phyloP scores from a whole-genome alignment of 805 yeast species.

The Sporopachydermia lactativora region DNA sequence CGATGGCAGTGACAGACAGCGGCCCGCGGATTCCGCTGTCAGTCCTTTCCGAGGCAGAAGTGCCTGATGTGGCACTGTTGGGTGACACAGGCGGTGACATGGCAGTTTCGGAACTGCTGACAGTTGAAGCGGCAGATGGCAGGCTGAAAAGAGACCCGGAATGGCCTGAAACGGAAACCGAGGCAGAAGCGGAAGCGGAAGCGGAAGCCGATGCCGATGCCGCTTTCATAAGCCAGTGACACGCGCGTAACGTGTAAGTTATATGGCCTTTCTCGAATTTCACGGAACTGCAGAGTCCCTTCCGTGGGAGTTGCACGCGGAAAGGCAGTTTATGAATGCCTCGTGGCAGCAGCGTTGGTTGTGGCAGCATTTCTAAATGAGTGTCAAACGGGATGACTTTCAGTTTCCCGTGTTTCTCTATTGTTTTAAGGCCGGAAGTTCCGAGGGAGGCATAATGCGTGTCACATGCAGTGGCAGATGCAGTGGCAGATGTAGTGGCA shows the following conservation, averaged over 20 bases:
- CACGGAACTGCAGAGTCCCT: constrained; percentile 48
- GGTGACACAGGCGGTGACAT: neutral
- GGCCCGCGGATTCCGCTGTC: no score
- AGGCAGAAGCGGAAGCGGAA: neutral
- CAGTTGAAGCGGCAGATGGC: neutral
- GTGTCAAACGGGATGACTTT: neutral
- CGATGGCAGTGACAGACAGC: constrained; percentile 1
- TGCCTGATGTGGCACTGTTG: neutral
- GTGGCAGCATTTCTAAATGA: neutral
- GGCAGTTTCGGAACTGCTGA: neutral
- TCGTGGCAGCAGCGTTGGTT: constrained; percentile 4
- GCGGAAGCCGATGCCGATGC: neutral
- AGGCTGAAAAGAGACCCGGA: neutral
- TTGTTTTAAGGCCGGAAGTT: neutral
- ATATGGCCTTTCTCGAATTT: constrained; percentile 65
- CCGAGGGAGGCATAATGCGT: neutral
- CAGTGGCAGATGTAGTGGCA: neutral
- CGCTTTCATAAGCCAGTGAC: neutral
- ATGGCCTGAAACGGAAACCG: neutral
- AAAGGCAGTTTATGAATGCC: constrained; percentile 76
- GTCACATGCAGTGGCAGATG: neutral
- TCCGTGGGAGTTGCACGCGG: constrained; percentile 52
- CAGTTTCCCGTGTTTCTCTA: neutral
- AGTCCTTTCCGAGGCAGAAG: neutral
- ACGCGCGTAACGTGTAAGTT: constrained; percentile 35